Conservation (phyloP, 257 asterid species). For the Capsicum rhomboideum region DNA sequence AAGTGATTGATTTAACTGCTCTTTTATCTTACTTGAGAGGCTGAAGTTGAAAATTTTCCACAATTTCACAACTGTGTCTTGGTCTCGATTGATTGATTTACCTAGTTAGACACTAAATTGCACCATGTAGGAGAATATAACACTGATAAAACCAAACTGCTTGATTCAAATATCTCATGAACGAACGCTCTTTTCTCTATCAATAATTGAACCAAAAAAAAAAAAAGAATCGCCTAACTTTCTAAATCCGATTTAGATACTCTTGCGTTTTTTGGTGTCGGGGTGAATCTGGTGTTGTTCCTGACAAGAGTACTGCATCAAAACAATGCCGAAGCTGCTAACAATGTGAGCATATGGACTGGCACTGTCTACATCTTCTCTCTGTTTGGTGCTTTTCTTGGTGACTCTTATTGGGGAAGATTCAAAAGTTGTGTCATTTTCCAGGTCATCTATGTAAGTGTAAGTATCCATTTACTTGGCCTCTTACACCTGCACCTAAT, state of each 20-base stretch:
- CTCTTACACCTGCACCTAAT: neutral
- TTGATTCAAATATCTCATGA: neutral
- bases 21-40: too few species aligned
- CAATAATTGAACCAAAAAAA: neutral
- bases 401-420: constrained; percentile 97
- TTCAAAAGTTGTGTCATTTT: constrained; percentile 80
- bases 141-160: neutral
- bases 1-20: neutral
- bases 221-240: neutral
- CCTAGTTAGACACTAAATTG: neutral
- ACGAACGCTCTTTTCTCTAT: neutral
- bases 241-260: constrained; percentile 76
- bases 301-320: constrained; percentile 75
- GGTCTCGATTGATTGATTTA: neutral
- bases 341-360: constrained; percentile 90
- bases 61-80: neutral
- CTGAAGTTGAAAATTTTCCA: too few species aligned
- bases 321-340: constrained; percentile 84
- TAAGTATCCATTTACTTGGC: constrained; percentile 15
- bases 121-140: neutral
- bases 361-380: constrained; percentile 95
- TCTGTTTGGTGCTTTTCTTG: constrained; percentile 82
- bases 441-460: constrained; percentile 64
- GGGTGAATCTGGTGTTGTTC: constrained; percentile 85
- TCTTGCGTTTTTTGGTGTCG: constrained; percentile 86